Evolutionary conservation across 257 asterid genomes (phyloP).

Genomic region (Asclepias syriaca): DNA sequence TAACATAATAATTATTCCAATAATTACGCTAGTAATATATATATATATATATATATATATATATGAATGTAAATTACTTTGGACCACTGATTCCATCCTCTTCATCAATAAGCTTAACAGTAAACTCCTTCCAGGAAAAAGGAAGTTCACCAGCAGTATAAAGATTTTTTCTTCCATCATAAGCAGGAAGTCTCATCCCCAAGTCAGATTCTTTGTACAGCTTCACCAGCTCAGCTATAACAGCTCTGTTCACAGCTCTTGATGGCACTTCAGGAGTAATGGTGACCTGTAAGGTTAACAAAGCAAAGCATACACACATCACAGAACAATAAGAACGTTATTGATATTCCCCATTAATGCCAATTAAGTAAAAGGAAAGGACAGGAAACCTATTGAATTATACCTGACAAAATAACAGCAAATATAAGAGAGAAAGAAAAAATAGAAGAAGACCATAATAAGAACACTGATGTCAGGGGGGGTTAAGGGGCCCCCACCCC

Average conservation of each 20-base stretch:
- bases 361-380: conserved; percentile 28
- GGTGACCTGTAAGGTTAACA: conserved; percentile 54
- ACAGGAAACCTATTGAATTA: conserved; percentile 27
- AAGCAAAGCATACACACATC: conserved; percentile 1
- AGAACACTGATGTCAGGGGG: conserved; percentile 39
- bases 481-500: conserved; percentile 26
- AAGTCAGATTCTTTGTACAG: conserved; percentile 77
- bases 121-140: conserved; percentile 83
- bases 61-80: conserved; percentile 41
- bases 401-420: conserved; percentile 29
- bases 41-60: no score
- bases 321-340: conserved; percentile 28
- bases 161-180: conserved; percentile 88
- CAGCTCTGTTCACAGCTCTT: conserved; percentile 70
- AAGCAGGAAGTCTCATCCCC: conserved; percentile 92
- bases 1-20: background rate
- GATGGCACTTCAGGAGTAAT: conserved; percentile 93
- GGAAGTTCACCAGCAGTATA: conserved; percentile 99
- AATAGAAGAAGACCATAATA: conserved; percentile 15
- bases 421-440: conserved; percentile 20
- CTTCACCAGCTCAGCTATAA: conserved; percentile 82
- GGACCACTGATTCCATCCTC: conserved; percentile 78
- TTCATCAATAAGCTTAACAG: conserved; percentile 67
- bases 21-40: no score
- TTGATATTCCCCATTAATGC: conserved; percentile 39